phyloP scores from a whole-genome alignment of 2,329 filamentous ascomycete species.

The Elsinoe batatas region DNA sequence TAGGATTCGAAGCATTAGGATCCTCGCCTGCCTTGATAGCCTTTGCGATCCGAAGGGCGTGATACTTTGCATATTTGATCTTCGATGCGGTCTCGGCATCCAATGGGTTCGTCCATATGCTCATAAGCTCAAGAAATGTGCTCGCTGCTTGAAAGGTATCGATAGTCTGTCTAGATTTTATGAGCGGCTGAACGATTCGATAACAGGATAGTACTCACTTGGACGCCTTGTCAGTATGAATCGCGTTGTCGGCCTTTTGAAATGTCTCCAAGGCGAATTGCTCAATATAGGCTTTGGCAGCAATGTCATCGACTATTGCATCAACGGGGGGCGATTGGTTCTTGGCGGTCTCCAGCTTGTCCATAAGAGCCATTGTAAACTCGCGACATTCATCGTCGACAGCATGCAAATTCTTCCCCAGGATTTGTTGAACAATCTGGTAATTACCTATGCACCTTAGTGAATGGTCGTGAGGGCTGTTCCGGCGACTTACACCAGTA shows the following conservation, averaged over 20 bases:
- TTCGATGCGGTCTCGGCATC: slow-evolving; percentile 72
- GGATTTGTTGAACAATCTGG: slow-evolving; percentile 86
- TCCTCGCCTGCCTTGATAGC: slow-evolving; percentile 85
- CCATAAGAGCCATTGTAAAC: slow-evolving; percentile 79
- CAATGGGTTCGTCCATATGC: slow-evolving; percentile 64
- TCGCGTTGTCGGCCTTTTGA: slow-evolving; percentile 67
- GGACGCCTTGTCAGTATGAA: slow-evolving; percentile 74
- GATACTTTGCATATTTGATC: slow-evolving; percentile 95
- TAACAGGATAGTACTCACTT: slow-evolving; percentile 41
- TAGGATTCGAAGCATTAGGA: slow-evolving; percentile 82
- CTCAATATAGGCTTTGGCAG: slow-evolving; percentile 84
- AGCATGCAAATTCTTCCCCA: slow-evolving; percentile 68
- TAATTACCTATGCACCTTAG: slow-evolving; percentile 58
- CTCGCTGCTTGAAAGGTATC: slow-evolving; percentile 89
- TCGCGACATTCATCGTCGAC: slow-evolving; percentile 65
- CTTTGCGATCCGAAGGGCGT: slow-evolving; percentile 80
- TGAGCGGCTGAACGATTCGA: background rate
- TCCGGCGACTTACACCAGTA: slow-evolving; percentile 72
- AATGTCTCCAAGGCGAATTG: slow-evolving; percentile 89
- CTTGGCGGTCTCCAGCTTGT: slow-evolving; percentile 80
- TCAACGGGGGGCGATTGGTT: slow-evolving; percentile 65
- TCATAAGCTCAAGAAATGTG: slow-evolving; percentile 80
- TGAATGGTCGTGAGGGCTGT: background rate
- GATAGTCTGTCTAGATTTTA: slow-evolving; percentile 61
- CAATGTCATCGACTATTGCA: slow-evolving; percentile 73